A percentile compares a stretch with the other conserved stretches of the same genome.
These are phyloP conservation scores for Rhexocercosporidium sp. DNA, from an alignment of 2,329 filamentous ascomycete species.

Conservation along the genomic window DNA sequence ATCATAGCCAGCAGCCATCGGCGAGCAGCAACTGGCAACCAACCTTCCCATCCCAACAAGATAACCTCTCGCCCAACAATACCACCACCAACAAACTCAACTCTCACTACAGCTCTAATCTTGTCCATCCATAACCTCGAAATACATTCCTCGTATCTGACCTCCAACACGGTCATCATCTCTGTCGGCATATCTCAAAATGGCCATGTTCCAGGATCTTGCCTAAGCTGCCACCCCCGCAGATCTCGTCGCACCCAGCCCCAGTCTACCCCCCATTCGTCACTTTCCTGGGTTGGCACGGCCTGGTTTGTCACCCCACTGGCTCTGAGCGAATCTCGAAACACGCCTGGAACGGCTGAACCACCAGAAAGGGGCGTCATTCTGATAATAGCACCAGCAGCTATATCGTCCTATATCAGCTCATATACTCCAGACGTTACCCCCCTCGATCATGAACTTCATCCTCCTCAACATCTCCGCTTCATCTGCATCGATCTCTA, in stretches of 20 bases:
- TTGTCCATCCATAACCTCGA: neutral
- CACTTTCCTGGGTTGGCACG: slow-evolving; percentile 3
- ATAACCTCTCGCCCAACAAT: neutral
- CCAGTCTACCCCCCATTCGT: neutral
- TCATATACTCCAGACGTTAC: slow-evolving; percentile 23
- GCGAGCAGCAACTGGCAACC: neutral
- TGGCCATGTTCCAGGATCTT: slow-evolving; percentile 5
- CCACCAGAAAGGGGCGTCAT: slow-evolving; percentile 12
- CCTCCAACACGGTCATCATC: neutral
- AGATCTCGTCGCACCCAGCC: slow-evolving; percentile 7
- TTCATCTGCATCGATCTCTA: slow-evolving; percentile 11
- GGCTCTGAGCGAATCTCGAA: slow-evolving; percentile 24
- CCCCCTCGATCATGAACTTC: slow-evolving; percentile 29
- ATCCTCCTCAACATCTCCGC: slow-evolving; percentile 15
- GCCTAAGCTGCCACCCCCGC: slow-evolving; percentile 4
- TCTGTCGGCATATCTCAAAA: slow-evolving; percentile 11
- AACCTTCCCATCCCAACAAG: neutral
- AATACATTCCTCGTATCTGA: neutral
- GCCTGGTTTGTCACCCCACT: slow-evolving; percentile 1
- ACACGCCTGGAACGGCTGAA: slow-evolving; percentile 30
- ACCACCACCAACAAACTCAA: no score
- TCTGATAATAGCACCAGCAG: slow-evolving; percentile 8
- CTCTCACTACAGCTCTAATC: neutral
- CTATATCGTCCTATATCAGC: slow-evolving; percentile 16
- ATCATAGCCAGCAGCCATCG: neutral